Conservation (phyloP, 148 eudicot species). For the Bassia scoparia region DNA sequence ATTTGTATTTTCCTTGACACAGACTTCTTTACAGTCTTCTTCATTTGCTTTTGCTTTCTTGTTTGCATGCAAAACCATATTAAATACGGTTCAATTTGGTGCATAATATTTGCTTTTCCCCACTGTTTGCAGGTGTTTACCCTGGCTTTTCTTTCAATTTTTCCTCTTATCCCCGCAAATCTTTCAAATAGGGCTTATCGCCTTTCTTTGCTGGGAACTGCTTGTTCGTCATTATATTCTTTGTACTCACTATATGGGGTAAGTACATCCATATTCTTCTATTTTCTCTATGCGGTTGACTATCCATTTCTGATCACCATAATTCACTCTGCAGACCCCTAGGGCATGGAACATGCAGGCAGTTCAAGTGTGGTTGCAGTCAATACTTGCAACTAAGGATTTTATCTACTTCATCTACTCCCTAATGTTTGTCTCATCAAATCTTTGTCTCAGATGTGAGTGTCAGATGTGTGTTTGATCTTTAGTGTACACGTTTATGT, state of each 20-base stretch:
- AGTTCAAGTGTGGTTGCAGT: conserved; percentile 84
- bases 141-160: conserved; percentile 76
- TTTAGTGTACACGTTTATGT: background rate
- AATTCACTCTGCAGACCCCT: conserved; percentile 61
- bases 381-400: conserved; percentile 79
- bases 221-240: conserved; percentile 79
- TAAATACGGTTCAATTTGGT: conserved; percentile 8
- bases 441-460: conserved; percentile 85
- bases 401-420: conserved; percentile 79
- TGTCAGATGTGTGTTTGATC: conserved; percentile 9
- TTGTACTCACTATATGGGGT: conserved; percentile 96
- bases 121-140: conserved; percentile 63
- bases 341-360: conserved; percentile 92
- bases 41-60: background rate
- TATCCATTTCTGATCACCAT: conserved; percentile 3
- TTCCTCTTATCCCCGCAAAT: conserved; percentile 68
- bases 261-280: conserved; percentile 23
- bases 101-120: conserved; percentile 3
- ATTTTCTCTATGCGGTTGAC: conserved; percentile 2
- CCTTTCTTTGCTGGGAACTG: conserved; percentile 86
- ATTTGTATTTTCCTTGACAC: conserved; percentile 6
- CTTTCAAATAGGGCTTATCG: conserved; percentile 81
- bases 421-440: conserved; percentile 77
- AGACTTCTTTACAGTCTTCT: background rate
- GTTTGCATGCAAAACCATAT: background rate